phyloP scores from a whole-genome alignment of 305 asterid species.

The Fraxinus nigra region DNA sequence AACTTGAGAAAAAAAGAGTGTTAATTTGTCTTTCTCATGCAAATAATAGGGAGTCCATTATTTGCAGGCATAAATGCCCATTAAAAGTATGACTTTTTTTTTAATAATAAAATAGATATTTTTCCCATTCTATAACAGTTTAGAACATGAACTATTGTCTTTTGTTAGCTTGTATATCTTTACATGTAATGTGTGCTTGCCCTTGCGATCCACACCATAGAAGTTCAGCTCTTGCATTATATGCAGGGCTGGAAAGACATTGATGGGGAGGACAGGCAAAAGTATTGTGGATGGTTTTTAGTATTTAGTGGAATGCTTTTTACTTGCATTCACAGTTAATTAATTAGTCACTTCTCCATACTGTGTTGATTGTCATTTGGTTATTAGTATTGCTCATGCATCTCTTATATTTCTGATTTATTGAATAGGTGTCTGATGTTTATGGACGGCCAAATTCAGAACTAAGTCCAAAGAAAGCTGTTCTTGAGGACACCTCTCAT shows the following conservation, averaged over 20 bases:
- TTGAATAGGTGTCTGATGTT: slow-evolving; percentile 78
- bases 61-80: not conserved
- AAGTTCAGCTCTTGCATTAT: not conserved
- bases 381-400: slow-evolving; percentile 15
- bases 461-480: slow-evolving; percentile 66
- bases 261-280: not conserved
- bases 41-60: not conserved
- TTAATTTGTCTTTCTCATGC: not conserved
- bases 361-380: slow-evolving; percentile 18
- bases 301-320: not conserved
- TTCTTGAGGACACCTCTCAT: slow-evolving; percentile 60
- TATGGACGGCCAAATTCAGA: slow-evolving; percentile 77
- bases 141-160: slow-evolving; percentile 1
- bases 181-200: slow-evolving; percentile 12
- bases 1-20: not conserved
- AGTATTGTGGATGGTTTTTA: not conserved
- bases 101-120: not conserved
- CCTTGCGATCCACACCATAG: not conserved
- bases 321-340: not conserved
- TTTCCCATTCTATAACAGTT: slow-evolving; percentile 7
- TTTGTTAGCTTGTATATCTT: slow-evolving; percentile 3
- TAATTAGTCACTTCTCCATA: slow-evolving; percentile 20
- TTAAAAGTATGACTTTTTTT: not conserved
- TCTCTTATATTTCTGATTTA: slow-evolving; percentile 28
- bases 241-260: slow-evolving; percentile 5